phyloP scores from a whole-genome alignment of 2,329 filamentous ascomycete genomes.

The Colletotrichum abscissum region DNA sequence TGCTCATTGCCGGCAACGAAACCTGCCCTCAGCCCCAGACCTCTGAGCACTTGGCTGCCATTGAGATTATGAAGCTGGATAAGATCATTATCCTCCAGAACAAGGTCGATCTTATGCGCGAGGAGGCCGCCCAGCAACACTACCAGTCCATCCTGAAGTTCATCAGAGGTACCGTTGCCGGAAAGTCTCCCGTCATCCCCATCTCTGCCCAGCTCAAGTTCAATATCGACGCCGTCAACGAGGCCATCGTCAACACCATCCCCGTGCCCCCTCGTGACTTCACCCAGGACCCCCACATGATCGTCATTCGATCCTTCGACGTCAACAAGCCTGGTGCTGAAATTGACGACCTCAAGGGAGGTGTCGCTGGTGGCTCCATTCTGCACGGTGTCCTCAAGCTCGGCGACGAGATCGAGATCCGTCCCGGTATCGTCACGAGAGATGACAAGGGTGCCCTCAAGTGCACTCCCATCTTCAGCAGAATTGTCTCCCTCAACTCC shows the following conservation, averaged over 20 bases:
- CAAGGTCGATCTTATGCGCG: conserved; percentile 98
- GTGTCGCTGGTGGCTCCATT: conserved; percentile 97
- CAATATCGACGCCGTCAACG: conserved; percentile 99
- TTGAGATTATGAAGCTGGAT: conserved; percentile 99
- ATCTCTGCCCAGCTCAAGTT: conserved; percentile 98
- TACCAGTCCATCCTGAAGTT: conserved; percentile 99
- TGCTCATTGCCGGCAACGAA: conserved; percentile 98
- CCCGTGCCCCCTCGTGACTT: conserved; percentile 94
- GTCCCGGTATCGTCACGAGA: conserved; percentile 97
- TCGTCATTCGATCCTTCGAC: conserved; percentile 98
- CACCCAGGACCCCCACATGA: conserved; percentile 94
- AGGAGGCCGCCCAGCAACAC: conserved; percentile 92
- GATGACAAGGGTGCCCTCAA: conserved; percentile 94
- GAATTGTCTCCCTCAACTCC: conserved; percentile 94
- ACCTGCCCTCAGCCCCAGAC: conserved; percentile 98
- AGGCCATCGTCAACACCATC: conserved; percentile 94
- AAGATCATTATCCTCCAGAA: conserved; percentile 99
- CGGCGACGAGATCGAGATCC: conserved; percentile 97
- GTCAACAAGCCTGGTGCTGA: conserved; percentile 99
- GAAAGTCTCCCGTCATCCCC: conserved; percentile 94
- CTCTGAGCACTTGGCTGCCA: conserved; percentile 97
- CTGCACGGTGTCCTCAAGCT: conserved; percentile 96
- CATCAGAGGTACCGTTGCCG: conserved; percentile 95
- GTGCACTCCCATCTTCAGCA: conserved; percentile 96
- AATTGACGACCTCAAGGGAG: conserved; percentile 97